Evolutionary conservation across 345 rosid genomes (phyloP).

Genomic region (Aquilaria sinensis): DNA sequence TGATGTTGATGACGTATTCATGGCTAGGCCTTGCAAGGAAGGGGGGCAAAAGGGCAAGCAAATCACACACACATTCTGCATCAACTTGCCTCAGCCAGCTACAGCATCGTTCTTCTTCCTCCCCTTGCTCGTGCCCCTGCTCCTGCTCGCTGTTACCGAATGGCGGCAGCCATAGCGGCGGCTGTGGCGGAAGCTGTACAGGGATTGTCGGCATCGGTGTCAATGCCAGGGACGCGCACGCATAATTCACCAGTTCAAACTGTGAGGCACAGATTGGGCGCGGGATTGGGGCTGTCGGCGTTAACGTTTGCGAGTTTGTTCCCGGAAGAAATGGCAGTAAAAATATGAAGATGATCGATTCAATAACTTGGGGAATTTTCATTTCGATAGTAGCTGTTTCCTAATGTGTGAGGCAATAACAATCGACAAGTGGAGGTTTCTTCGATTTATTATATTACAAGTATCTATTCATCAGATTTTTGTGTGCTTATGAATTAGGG

Average conservation of each 20-base stretch:
- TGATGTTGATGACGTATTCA: slow-evolving; percentile 39
- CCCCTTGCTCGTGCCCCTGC: slow-evolving; percentile 9
- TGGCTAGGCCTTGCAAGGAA: slow-evolving; percentile 59
- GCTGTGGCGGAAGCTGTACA: slow-evolving; percentile 8
- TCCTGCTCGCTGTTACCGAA: not conserved
- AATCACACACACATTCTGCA: slow-evolving; percentile 57
- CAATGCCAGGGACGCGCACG: slow-evolving; percentile 40
- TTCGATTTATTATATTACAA: no score
- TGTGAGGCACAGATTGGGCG: slow-evolving; percentile 64
- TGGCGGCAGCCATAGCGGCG: not conserved
- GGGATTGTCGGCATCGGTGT: not conserved
- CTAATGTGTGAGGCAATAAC: no score
- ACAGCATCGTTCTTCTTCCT: slow-evolving; percentile 48
- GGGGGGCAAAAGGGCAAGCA: slow-evolving; percentile 57
- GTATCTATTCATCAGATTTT: no score
- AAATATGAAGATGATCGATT: no score
- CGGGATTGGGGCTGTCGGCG: slow-evolving; percentile 14
- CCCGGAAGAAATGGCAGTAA: no score
- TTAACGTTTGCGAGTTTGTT: no score
- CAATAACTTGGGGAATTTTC: no score
- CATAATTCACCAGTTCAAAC: slow-evolving; percentile 50
- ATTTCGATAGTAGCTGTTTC: no score
- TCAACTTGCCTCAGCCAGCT: slow-evolving; percentile 66
- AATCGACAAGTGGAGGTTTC: no score
- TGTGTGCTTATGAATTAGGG: no score